Percentiles rank a stretch among this genome's conserved stretches.
Evolutionary conservation across 257 asterid genomes (phyloP).

Genomic region (Linderniella brevidens): DNA sequence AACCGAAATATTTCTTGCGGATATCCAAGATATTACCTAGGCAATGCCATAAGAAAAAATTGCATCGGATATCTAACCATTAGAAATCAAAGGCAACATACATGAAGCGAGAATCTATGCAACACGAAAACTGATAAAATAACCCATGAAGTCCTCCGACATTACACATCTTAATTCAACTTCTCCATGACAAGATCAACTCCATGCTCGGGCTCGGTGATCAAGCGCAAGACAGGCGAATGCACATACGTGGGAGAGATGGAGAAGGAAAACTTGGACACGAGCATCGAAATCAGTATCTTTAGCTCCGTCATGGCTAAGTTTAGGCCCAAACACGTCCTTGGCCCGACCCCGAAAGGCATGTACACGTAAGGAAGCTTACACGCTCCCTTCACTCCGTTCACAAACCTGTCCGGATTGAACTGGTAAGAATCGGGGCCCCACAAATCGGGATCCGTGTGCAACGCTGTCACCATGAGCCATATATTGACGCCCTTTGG

Average conservation of each 20-base stretch:
- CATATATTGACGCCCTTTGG: slow-evolving; percentile 49
- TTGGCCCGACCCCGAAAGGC: slow-evolving; percentile 58
- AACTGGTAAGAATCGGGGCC: slow-evolving; percentile 30
- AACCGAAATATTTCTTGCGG: too few relatives aligned
- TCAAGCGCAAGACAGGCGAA: slow-evolving; percentile 32
- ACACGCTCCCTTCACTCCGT: slow-evolving; percentile 45
- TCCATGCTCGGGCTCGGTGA: slow-evolving; percentile 46
- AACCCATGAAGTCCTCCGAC: too few relatives aligned
- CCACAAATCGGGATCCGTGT: slow-evolving; percentile 36
- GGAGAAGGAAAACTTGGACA: slow-evolving; percentile 39
- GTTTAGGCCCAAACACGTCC: slow-evolving; percentile 47
- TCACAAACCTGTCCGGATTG: slow-evolving; percentile 52
- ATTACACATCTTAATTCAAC: too few relatives aligned
- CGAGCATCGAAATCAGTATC: slow-evolving; percentile 40
- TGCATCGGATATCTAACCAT: too few relatives aligned
- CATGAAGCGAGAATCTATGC: too few relatives aligned
- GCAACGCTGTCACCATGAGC: slow-evolving; percentile 35
- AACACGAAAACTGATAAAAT: too few relatives aligned
- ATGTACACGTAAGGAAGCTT: slow-evolving; percentile 50
- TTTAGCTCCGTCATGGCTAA: slow-evolving; percentile 68
- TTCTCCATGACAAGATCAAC: slow-evolving; percentile 23
- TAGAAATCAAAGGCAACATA: too few relatives aligned
- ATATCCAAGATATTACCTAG: too few relatives aligned
- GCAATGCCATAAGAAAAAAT: too few relatives aligned
- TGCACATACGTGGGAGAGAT: slow-evolving; percentile 42